Percentiles rank a stretch among this genome's conserved stretches.
These are phyloP conservation scores for Flaveria brownii DNA, from an alignment of 129 eudicot genomes.

Conservation along the genomic window DNA sequence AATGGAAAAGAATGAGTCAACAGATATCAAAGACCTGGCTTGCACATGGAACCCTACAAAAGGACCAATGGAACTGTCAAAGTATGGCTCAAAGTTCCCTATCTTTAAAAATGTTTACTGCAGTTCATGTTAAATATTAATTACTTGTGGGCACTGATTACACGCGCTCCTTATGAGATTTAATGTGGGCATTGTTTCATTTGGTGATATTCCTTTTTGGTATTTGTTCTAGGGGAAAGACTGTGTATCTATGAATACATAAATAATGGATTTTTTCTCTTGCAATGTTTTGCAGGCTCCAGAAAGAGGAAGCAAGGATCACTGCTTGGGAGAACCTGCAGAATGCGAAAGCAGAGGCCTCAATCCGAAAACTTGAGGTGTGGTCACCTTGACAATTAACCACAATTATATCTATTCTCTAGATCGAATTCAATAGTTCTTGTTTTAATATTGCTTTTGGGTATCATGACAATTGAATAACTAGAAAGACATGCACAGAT, in stretches of 20 bases:
- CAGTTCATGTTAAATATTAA: background rate
- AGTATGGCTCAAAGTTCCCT: slow-evolving; percentile 43
- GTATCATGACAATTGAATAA: background rate
- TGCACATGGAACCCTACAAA: slow-evolving; percentile 49
- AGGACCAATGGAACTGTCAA: slow-evolving; percentile 52
- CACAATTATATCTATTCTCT: background rate
- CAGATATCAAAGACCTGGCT: slow-evolving; percentile 37
- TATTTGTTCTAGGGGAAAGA: background rate
- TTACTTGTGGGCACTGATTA: background rate
- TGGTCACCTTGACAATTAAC: slow-evolving; percentile 1
- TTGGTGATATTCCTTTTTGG: slow-evolving; percentile 2
- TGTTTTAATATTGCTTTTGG: background rate
- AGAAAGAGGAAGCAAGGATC: slow-evolving; percentile 84
- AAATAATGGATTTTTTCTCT: background rate
- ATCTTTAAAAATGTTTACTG: background rate
- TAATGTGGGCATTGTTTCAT: slow-evolving; percentile 1
- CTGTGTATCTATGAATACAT: background rate
- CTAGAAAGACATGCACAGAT: background rate
- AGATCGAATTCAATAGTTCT: background rate
- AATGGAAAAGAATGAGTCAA: slow-evolving; percentile 34
- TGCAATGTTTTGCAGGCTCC: slow-evolving; percentile 48
- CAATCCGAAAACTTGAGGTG: slow-evolving; percentile 89
- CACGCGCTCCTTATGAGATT: background rate
- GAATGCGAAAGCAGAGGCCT: slow-evolving; percentile 89
- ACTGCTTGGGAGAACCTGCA: slow-evolving; percentile 95